A percentile compares a stretch with the other conserved stretches of the same genome.
These are phyloP conservation scores for Yarrowia hollandica DNA, from an alignment of 805 yeast species.

Conservation along the genomic window DNA sequence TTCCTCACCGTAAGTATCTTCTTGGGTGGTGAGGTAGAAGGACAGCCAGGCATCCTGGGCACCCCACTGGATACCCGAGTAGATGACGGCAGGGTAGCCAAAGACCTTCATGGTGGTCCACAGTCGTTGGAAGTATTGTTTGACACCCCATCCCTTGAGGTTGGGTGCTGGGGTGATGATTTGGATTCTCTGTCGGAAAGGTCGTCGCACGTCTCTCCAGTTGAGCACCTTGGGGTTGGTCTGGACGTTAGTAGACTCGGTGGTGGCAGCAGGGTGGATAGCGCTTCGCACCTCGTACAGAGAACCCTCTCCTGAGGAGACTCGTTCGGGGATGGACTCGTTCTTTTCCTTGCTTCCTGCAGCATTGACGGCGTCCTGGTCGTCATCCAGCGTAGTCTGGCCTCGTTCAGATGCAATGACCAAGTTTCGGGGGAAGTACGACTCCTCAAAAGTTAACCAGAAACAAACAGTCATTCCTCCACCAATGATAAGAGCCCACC, in stretches of 20 bases:
- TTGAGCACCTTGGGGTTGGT: conserved; percentile 37
- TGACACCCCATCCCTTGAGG: conserved; percentile 62
- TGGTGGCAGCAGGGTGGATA: background rate
- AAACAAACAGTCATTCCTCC: conserved; percentile 58
- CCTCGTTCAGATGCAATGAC: conserved; percentile 21
- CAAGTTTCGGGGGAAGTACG: conserved; percentile 47
- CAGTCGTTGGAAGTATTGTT: conserved; percentile 60
- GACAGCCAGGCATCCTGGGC: conserved; percentile 74
- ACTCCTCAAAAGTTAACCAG: conserved; percentile 67
- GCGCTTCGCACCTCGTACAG: background rate
- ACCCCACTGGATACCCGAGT: conserved; percentile 73
- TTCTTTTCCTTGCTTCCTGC: background rate
- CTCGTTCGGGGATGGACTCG: background rate
- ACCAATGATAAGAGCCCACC: conserved; percentile 62
- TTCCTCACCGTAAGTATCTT: conserved; percentile 59
- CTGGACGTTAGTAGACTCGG: conserved; percentile 14
- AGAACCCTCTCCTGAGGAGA: background rate
- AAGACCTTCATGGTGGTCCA: conserved; percentile 46
- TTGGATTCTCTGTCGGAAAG: conserved; percentile 47
- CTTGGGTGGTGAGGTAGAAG: conserved; percentile 72
- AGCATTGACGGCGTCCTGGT: background rate
- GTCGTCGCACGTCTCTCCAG: conserved; percentile 39
- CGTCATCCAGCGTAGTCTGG: conserved; percentile 5
- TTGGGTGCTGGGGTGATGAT: conserved; percentile 50
- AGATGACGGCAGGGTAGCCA: conserved; percentile 54